These are phyloP conservation scores for Phytopythium helicoides DNA, from an alignment of 352 stramenopile species.

Conservation along the genomic window DNA sequence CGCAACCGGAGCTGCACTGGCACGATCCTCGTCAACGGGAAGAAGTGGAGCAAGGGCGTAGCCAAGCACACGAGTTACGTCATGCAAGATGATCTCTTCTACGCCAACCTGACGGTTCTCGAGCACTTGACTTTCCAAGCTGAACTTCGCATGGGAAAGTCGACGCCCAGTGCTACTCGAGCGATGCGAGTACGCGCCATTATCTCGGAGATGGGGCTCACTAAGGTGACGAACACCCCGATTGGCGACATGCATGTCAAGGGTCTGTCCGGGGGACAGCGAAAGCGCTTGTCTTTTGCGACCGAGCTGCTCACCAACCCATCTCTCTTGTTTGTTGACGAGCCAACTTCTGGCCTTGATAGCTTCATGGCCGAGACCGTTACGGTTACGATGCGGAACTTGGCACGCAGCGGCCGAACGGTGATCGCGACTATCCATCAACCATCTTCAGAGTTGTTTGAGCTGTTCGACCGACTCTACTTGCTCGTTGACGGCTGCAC, in stretches of 20 bases:
- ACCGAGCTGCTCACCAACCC: constrained; percentile 81
- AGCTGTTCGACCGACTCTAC: constrained; percentile 37
- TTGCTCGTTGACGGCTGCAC: constrained; percentile 32
- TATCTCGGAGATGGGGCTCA: constrained; percentile 41
- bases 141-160: constrained; percentile 52
- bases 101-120: constrained; percentile 77
- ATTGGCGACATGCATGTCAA: constrained; percentile 39
- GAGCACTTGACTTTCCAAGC: constrained; percentile 85
- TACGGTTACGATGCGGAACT: constrained; percentile 32
- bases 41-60: constrained; percentile 22
- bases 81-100: constrained; percentile 87
- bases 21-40: constrained; percentile 56
- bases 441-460: constrained; percentile 54
- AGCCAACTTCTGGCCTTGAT: constrained; percentile 60
- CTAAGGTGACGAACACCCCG: constrained; percentile 36
- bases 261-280: constrained; percentile 69
- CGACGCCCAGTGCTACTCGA: constrained; percentile 11
- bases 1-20: constrained; percentile 52
- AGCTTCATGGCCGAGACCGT: constrained; percentile 42
- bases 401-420: constrained; percentile 74
- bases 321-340: constrained; percentile 74
- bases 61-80: constrained; percentile 51
- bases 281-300: constrained; percentile 73
- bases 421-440: constrained; percentile 86
- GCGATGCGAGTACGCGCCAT: constrained; percentile 24